Base-by-base conservation (phyloP, 2,329 filamentous ascomycete genomes). In the Penicillium sclerotiorum region DNA sequence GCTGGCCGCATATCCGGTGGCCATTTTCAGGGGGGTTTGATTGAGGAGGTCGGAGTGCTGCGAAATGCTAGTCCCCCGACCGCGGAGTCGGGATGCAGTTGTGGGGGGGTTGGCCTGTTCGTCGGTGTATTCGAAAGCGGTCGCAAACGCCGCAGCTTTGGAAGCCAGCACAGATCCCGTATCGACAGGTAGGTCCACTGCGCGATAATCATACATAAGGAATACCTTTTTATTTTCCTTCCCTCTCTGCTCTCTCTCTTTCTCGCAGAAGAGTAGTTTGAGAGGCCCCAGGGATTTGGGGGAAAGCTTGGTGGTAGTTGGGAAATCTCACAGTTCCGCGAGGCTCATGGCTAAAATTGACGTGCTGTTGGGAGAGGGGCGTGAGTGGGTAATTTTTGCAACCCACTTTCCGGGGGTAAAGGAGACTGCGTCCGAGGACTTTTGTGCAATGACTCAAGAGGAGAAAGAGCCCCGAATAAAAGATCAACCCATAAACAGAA, bases 111-210 rank as follows among this genome's bases (percentile, higher is more conserved):
- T 60, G 42, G 60, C 55, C 55, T 66, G 68, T 51, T 71, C 67
- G 55, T 73, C 70, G 53, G 69, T 68, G 61, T 72, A 76, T 50
- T 76, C 72, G 55, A 76, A 71, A 53, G 74, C 65, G 52, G 72
- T 70, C 53, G 69, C 64, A 60, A 74, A 67, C 22, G 69, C 61
- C 45, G 63, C 64, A 30, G 63, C 61, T 57, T 73, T 73, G 50
- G 64, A 62, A 57, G 63, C 62, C 57, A 70, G 58, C 43, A 60
- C 56, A 54, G 67, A 64, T 57, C 60, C 59, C 33, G 63, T 60
- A 50, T 70, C 62, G 58, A 66, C 60, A 45, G 63, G 60, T 60
- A 69, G 60, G 58, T 71, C 64, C 58, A 60, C 58, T 53, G 63
- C 54, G 47, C 64, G 63, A 50, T 60, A 59, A 38, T 67, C 65